These are phyloP conservation scores for Iberis pinnata DNA, from an alignment of 345 rosid species.

Conservation along the genomic window DNA sequence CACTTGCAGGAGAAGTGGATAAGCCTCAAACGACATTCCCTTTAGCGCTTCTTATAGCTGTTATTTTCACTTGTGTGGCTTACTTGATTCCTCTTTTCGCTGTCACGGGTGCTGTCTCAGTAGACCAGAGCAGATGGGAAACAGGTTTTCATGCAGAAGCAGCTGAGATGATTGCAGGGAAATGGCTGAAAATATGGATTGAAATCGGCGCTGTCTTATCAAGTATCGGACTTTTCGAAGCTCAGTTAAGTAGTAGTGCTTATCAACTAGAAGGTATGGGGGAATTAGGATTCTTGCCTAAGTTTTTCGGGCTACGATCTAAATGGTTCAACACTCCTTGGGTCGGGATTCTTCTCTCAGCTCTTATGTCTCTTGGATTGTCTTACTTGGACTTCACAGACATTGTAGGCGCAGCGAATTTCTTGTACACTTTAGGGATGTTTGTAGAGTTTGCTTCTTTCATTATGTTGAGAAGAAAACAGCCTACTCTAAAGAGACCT, in stretches of 20 bases:
- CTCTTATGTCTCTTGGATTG: slow-evolving; percentile 42
- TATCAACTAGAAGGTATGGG: slow-evolving; percentile 83
- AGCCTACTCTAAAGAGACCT: slow-evolving; percentile 49
- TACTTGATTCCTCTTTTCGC: slow-evolving; percentile 78
- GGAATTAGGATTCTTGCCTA: slow-evolving; percentile 52
- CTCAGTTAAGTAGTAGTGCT: slow-evolving; percentile 69
- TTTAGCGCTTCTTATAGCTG: slow-evolving; percentile 50
- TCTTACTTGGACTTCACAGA: slow-evolving; percentile 49
- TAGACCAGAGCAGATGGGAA: slow-evolving; percentile 56
- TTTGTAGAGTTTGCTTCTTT: slow-evolving; percentile 63
- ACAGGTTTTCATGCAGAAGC: slow-evolving; percentile 68
- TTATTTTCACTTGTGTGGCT: slow-evolving; percentile 68
- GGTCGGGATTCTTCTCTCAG: slow-evolving; percentile 56
- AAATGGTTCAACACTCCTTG: slow-evolving; percentile 72
- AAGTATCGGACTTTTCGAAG: slow-evolving; percentile 66
- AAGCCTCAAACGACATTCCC: slow-evolving; percentile 68
- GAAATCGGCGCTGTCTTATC: slow-evolving; percentile 72
- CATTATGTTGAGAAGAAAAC: slow-evolving; percentile 53
- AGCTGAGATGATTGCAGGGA: slow-evolving; percentile 67
- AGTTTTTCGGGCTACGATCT: slow-evolving; percentile 42
- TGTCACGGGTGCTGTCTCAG: slow-evolving; percentile 56
- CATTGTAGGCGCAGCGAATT: slow-evolving; percentile 57
- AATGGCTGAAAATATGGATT: slow-evolving; percentile 67
- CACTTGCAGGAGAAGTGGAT: slow-evolving; percentile 79
- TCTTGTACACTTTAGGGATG: slow-evolving; percentile 75